Evolutionary conservation across 2,329 filamentous ascomycete genomes (phyloP), one percentile per base, ranked within the genome.

Genomic region (Aureobasidium sp.): DNA sequence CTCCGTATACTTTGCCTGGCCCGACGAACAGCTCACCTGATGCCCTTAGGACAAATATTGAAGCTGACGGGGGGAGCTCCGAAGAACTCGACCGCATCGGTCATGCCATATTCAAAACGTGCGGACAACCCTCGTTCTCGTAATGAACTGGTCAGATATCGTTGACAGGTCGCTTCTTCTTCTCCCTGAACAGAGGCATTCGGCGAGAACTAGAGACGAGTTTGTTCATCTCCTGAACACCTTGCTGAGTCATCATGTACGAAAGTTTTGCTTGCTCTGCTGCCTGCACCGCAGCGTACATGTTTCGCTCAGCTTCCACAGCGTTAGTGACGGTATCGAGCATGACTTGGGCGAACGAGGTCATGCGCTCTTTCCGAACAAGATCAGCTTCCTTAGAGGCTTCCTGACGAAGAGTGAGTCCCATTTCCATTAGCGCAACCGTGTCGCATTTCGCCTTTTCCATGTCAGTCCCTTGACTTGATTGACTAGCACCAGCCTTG

Each of bases 161-260:
- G 15, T 32, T 15, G 12, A 12, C 13, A 23, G 32, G 6, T 34
- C 10, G 44, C 57, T 60, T 60, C 27, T 59, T 60, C 13, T 34
- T 51, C 46, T 60, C 20, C 20, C 20, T 60, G 26, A 51, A 60
- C 8, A 51, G 36, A 39, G 57, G 46, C 26, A 42, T 23, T 26
- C 26, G 57, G 10, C 36, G 61, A n/a, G 64, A 62, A 5, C 60
- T 63, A 23, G 47, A 42, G 29, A 62, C 59, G n/a, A 64, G 42
- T 10, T 44, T 47, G 20, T 44, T 51, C 55, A 69, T 68, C 15
- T 66, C 65, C 8, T 51, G 53, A 34, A 70, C 57, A n/a, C 62
- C 65, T 63, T 66, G 65, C 61, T 66, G 64, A 1, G 68, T 68
- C 67, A 70, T 68, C 62, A 68, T 65, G 52, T 70, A 70, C 2